phyloP scores from a whole-genome alignment of 2,329 filamentous ascomycete species.

The Sclerotinia trifoliorum region DNA sequence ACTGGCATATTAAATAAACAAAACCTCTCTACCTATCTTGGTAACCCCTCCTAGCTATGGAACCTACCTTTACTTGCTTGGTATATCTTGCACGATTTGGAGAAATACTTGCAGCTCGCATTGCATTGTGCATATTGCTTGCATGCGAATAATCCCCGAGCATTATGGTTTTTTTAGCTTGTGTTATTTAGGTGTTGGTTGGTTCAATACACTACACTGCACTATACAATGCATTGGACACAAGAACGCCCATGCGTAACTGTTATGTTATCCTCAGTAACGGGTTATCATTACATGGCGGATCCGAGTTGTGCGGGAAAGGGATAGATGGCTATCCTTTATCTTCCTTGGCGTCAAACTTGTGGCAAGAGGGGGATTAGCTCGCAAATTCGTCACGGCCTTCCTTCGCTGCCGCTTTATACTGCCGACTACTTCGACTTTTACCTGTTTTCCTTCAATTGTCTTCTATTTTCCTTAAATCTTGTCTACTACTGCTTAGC shows the following conservation, averaged over 20 bases:
- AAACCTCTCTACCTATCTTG: slow-evolving; percentile 1
- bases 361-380: not conserved
- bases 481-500: not conserved
- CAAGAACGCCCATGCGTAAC: slow-evolving; percentile 19
- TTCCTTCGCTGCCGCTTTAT: not conserved
- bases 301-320: not conserved
- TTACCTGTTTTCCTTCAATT: not conserved
- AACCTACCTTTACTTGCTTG: slow-evolving; percentile 2
- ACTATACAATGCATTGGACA: slow-evolving; percentile 10
- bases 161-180: not conserved
- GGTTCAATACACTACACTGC: not conserved
- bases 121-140: slow-evolving; percentile 16
- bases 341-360: not conserved
- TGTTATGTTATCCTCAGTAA: not conserved
- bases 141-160: slow-evolving; percentile 7
- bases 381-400: not conserved
- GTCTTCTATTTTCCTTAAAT: not conserved
- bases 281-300: not conserved
- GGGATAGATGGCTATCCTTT: not conserved
- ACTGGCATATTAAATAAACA: slow-evolving; percentile 11
- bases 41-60: not conserved
- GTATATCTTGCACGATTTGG: slow-evolving; percentile 19
- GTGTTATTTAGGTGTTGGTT: not conserved
- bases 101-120: slow-evolving; percentile 7
- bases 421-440: not conserved